Conservation (phyloP, 2,329 filamentous ascomycete genomes). For the Kalaharituber pfeilii region DNA sequence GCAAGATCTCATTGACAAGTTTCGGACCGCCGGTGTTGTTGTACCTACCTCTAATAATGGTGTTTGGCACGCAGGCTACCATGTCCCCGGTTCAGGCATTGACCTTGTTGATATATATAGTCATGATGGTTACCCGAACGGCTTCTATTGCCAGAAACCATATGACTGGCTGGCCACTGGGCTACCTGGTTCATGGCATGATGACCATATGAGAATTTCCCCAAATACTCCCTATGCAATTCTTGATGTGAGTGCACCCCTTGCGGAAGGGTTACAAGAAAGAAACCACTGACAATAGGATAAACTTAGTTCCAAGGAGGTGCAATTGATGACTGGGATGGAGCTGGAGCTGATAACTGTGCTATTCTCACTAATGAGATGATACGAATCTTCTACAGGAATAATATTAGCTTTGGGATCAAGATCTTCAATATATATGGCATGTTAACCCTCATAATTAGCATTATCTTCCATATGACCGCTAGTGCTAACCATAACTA, state of each 20-base stretch:
- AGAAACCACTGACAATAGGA: too few species aligned
- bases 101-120: slow-evolving; percentile 47
- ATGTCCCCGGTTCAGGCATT: slow-evolving; percentile 43
- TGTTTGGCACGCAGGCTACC: slow-evolving; percentile 29
- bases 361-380: slow-evolving; percentile 53
- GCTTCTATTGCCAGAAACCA: background rate
- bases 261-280: slow-evolving; percentile 2
- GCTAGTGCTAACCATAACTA: slow-evolving; percentile 20
- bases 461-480: background rate
- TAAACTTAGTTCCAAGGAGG: slow-evolving; percentile 52
- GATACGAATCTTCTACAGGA: slow-evolving; percentile 64
- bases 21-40: slow-evolving; percentile 48
- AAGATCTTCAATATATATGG: slow-evolving; percentile 57
- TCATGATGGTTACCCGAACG: slow-evolving; percentile 44
- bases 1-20: slow-evolving; percentile 51
- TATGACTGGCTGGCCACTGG: slow-evolving; percentile 18
- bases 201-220: slow-evolving; percentile 41
- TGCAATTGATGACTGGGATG: slow-evolving; percentile 58
- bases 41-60: slow-evolving; percentile 48
- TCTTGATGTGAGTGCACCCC: slow-evolving; percentile 32
- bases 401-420: slow-evolving; percentile 47
- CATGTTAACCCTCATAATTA: slow-evolving; percentile 38
- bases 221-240: slow-evolving; percentile 49
- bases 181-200: slow-evolving; percentile 40
- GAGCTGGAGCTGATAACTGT: slow-evolving; percentile 51